A percentile compares a stretch with the other conserved stretches of the same genome.
Conservation (phyloP, 2,329 filamentous ascomycete genomes). For the Diplodia seriata region DNA sequence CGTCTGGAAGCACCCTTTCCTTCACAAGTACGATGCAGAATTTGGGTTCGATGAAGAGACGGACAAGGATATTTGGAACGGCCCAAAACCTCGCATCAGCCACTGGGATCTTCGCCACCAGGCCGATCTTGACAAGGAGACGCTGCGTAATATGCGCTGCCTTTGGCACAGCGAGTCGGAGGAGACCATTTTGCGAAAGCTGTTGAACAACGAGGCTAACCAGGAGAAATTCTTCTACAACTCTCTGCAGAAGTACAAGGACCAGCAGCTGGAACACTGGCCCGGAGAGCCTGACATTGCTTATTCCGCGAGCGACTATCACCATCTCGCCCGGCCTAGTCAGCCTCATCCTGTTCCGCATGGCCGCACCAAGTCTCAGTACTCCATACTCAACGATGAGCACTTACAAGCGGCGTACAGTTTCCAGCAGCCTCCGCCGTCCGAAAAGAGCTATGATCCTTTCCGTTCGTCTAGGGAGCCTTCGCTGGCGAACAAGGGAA, state of each 20-base stretch:
- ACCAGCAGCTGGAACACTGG: slow-evolving; percentile 87
- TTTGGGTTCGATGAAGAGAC: slow-evolving; percentile 69
- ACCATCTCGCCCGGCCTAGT: slow-evolving; percentile 52
- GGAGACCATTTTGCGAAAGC: slow-evolving; percentile 70
- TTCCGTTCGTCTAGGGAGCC: slow-evolving; percentile 72
- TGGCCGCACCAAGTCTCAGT: slow-evolving; percentile 60
- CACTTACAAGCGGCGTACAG: slow-evolving; percentile 57
- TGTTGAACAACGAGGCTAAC: slow-evolving; percentile 68
- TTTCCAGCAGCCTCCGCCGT: slow-evolving; percentile 59
- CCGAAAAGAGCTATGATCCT: slow-evolving; percentile 77
- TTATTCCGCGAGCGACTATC: slow-evolving; percentile 91
- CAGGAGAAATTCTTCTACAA: slow-evolving; percentile 95
- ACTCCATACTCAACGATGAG: slow-evolving; percentile 63
- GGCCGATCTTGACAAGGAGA: slow-evolving; percentile 78
- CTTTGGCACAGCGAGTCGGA: slow-evolving; percentile 89
- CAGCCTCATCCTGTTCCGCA: slow-evolving; percentile 37
- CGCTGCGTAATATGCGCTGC: slow-evolving; percentile 84
- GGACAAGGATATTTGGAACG: slow-evolving; percentile 59
- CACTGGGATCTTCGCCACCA: slow-evolving; percentile 68
- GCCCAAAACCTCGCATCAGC: slow-evolving; percentile 62
- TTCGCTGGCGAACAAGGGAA: slow-evolving; percentile 35
- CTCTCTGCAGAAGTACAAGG: slow-evolving; percentile 79
- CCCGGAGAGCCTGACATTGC: slow-evolving; percentile 71
- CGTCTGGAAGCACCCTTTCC: slow-evolving; percentile 87
- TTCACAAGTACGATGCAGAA: slow-evolving; percentile 78